These are phyloP conservation scores for Cryptococcus sp. DNA, from an alignment of 1,284 basidiomycete species.

Conservation along the genomic window DNA sequence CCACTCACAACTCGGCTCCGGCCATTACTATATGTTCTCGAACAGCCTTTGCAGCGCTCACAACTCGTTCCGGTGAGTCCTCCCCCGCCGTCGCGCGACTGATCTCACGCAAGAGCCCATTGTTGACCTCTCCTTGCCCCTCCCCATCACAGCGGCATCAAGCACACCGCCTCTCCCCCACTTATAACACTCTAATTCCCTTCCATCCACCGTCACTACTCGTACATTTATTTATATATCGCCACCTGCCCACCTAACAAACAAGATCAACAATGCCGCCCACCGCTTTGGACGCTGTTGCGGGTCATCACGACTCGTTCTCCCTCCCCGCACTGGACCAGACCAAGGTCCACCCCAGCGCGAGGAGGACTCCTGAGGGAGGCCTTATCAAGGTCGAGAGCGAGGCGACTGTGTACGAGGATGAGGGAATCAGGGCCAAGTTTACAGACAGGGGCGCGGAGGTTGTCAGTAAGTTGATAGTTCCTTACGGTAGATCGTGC, in stretches of 20 bases:
- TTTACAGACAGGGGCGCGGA: slow-evolving; percentile 78
- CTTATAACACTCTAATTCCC: slow-evolving; percentile 36
- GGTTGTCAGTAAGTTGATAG: slow-evolving; percentile 54
- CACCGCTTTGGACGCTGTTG: slow-evolving; percentile 39
- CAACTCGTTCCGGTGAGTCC: slow-evolving; percentile 44
- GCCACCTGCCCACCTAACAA: slow-evolving; percentile 6
- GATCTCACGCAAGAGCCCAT: not conserved
- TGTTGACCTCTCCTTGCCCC: slow-evolving; percentile 32
- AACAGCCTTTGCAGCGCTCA: slow-evolving; percentile 46
- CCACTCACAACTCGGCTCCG: slow-evolving; percentile 11
- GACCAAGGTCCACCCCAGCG: slow-evolving; percentile 70
- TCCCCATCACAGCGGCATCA: slow-evolving; percentile 46
- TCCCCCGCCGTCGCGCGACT: not conserved
- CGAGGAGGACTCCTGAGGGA: slow-evolving; percentile 63
- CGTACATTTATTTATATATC: slow-evolving; percentile 5
- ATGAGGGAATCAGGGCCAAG: slow-evolving; percentile 73
- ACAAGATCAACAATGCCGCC: slow-evolving; percentile 44
- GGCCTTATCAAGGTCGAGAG: slow-evolving; percentile 72
- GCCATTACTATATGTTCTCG: slow-evolving; percentile 43
- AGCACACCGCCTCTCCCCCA: slow-evolving; percentile 50
- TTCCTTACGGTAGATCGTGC: not conserved
- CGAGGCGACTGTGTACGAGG: slow-evolving; percentile 74
- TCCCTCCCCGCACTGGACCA: slow-evolving; percentile 57
- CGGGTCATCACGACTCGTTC: slow-evolving; percentile 45
- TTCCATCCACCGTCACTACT: slow-evolving; percentile 7